Percentiles rank a stretch among this genome's conserved stretches.
Evolutionary conservation across 1,139 yeast genomes (phyloP).

Genomic region (Candida sanyaensis): DNA sequence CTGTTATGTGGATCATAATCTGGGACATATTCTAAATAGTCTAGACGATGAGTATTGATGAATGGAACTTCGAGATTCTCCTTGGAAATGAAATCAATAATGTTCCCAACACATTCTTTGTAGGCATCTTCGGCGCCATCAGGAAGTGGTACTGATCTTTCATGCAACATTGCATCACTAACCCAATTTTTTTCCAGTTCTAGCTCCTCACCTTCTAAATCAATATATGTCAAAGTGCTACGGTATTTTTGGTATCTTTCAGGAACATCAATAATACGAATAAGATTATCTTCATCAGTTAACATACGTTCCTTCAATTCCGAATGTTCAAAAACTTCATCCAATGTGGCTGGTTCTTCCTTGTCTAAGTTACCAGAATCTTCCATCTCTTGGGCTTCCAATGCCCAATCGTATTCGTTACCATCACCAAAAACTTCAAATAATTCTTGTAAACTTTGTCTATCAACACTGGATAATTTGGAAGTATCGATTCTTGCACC

Average conservation of each 20-base stretch:
- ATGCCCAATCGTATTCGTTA: conserved; percentile 96
- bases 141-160: conserved; percentile 42
- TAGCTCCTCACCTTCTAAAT: conserved; percentile 68
- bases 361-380: conserved; percentile 57
- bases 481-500: conserved; percentile 52
- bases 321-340: conserved; percentile 92
- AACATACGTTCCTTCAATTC: conserved; percentile 89
- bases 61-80: conserved; percentile 93
- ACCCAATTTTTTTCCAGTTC: conserved; percentile 80
- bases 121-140: conserved; percentile 59
- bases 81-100: conserved; percentile 74
- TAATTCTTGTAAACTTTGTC: conserved; percentile 89
- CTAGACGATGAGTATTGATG: conserved; percentile 94
- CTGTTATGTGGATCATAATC: conserved; percentile 54
- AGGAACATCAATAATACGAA: conserved; percentile 86
- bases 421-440: conserved; percentile 98
- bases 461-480: conserved; percentile 77
- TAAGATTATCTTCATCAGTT: conserved; percentile 88
- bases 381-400: conserved; percentile 82
- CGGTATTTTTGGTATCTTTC: conserved; percentile 88
- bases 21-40: conserved; percentile 68
- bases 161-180: conserved; percentile 54
- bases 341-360: conserved; percentile 62
- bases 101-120: conserved; percentile 69
- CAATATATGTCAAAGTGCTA: conserved; percentile 61